Conservation (phyloP, 23 red algal species). For the Cyanidiococcus yangmingshanensis region DNA sequence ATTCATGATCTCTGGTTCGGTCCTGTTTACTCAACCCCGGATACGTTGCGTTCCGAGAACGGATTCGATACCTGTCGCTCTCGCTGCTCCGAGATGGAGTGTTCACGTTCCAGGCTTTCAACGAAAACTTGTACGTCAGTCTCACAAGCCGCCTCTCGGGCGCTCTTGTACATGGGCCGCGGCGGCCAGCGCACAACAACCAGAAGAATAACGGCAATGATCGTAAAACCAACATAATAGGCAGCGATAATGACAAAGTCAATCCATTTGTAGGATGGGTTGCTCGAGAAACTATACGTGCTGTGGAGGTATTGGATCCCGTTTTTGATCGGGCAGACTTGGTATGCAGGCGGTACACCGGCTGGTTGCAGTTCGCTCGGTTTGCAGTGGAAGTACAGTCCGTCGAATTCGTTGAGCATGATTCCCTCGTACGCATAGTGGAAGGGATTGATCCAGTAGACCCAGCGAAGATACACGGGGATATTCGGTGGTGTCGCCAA, state of each 20-base stretch:
- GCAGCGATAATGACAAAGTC: slow-evolving; percentile 6
- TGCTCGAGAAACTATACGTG: background rate
- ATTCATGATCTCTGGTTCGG: too few relatives aligned
- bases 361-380: slow-evolving; percentile 37
- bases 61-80: background rate
- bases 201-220: slow-evolving; percentile 13
- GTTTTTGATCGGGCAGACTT: slow-evolving; percentile 23
- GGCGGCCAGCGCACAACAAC: slow-evolving; percentile 5
- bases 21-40: too few relatives aligned
- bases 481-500: slow-evolving; percentile 46
- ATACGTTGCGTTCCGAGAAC: background rate
- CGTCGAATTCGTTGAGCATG: slow-evolving; percentile 68
- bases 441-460: slow-evolving; percentile 78
- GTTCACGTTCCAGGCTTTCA: slow-evolving; percentile 1
- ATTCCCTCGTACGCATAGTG: slow-evolving; percentile 67
- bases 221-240: slow-evolving; percentile 4
- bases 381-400: slow-evolving; percentile 40
- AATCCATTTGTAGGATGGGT: slow-evolving; percentile 15
- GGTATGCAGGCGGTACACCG: slow-evolving; percentile 16
- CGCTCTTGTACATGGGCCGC: slow-evolving; percentile 17
- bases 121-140: background rate
- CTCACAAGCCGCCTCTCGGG: background rate
- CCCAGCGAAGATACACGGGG: slow-evolving; percentile 55
- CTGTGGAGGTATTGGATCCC: slow-evolving; percentile 22
- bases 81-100: background rate